Base-by-base conservation (phyloP, 257 asterid species). In the Euphrasia confusa region DNA sequence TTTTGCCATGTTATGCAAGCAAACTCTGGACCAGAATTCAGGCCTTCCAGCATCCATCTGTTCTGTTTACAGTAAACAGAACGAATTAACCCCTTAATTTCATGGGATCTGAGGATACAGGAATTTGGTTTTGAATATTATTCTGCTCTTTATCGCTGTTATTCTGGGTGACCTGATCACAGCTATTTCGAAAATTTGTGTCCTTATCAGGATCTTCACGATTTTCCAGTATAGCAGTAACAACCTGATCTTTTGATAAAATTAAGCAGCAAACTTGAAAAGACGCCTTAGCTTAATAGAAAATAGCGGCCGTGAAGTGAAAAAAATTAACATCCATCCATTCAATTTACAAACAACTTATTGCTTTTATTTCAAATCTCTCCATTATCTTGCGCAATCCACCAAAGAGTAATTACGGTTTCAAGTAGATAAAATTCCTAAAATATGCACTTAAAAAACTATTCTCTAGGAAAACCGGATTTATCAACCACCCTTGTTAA, bases 1-100 rank as follows among this genome's bases (percentile, higher is more conserved):
- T 75, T 79, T 85, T 58, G 90, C 90, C 81, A 85, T 77, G 80
- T 85, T 85, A 68, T 81, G 83, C 80, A 85, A 81, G 82, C 94
- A 83, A 64, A 79, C 86, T 74, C 83, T 80, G 57, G 90, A 73
- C 94, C 94, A 85, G 75, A 83, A 85, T 64, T 60, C 74, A 39
- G 90, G 84, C 60, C 76, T 79, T 65, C 76, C 78, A 15, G 75
- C n/a, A n/a, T n/a, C n/a, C 69, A 75, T 84, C 86, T 74, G 74
- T 75, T 63, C 93, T 84, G 93, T 78, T 81, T 62, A 74, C 66
- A 60, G 71, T 37, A 68, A 70, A 50, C 4, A 39, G 28, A 70
- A 69, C 54, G 10, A 17, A 58, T 74, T 60, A 68, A 69, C 76
- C 82, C 65, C 87, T 77, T n/a, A n/a, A n/a, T 63, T 58, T 80